Evolutionary conservation across 2,329 filamentous ascomycete species (phyloP).

Genomic region (Diaporthe sp.): DNA sequence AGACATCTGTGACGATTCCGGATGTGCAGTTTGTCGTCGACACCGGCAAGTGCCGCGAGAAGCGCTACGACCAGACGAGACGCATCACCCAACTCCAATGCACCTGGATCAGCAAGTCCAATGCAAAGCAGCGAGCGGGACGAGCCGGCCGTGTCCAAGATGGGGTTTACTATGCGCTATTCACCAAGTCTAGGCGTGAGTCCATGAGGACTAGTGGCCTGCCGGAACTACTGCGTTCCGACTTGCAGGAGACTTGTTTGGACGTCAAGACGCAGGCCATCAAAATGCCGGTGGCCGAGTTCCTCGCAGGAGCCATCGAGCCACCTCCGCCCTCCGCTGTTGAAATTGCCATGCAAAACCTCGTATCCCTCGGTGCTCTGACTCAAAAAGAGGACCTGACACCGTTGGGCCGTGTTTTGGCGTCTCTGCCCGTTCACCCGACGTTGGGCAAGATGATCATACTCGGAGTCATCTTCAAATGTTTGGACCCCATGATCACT

Average conservation of each 20-base stretch:
- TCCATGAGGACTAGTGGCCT: slow-evolving; percentile 47
- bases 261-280: slow-evolving; percentile 57
- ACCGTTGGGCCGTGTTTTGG: slow-evolving; percentile 53
- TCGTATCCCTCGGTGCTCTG: slow-evolving; percentile 58
- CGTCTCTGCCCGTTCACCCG: slow-evolving; percentile 58
- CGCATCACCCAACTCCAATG: slow-evolving; percentile 56
- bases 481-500: slow-evolving; percentile 64
- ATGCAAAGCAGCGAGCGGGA: slow-evolving; percentile 62
- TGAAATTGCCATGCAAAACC: slow-evolving; percentile 53
- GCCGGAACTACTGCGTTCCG: slow-evolving; percentile 58
- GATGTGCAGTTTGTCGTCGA: slow-evolving; percentile 66
- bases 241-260: slow-evolving; percentile 60
- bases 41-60: slow-evolving; percentile 54
- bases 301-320: slow-evolving; percentile 60
- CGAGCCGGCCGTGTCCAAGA: slow-evolving; percentile 62
- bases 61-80: slow-evolving; percentile 56
- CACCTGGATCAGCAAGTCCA: slow-evolving; percentile 63
- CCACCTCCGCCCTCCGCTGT: slow-evolving; percentile 57
- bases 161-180: slow-evolving; percentile 65
- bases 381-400: slow-evolving; percentile 59
- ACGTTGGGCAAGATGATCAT: slow-evolving; percentile 63
- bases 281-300: slow-evolving; percentile 54
- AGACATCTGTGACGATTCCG: slow-evolving; percentile 65
- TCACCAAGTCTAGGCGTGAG: slow-evolving; percentile 48
- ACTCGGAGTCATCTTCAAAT: slow-evolving; percentile 64